Base-by-base conservation (phyloP, 2,329 filamentous ascomycete species). In the Plectosphaerella sp. region DNA sequence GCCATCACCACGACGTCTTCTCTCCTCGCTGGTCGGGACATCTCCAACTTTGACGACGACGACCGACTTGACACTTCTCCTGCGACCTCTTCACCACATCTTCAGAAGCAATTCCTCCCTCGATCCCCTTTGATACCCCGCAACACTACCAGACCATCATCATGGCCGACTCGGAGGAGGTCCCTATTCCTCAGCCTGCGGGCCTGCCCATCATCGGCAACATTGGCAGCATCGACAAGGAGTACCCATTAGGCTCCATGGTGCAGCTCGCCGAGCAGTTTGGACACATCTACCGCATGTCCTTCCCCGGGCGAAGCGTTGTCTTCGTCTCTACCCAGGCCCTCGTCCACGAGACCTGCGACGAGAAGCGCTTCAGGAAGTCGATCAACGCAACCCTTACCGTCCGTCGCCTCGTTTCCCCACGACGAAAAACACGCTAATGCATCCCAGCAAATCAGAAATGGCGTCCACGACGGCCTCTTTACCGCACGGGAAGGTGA, bases 191-290 rank as follows among this genome's bases (percentile, higher is more conserved):
- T n/a, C 54, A 81, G 46, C 86, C 86, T 24, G 75, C 75, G 50
- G 83, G 82, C 3, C 70, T 87, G 52, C 87, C 85, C 1, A 65
- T 90, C 24, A 56, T 90, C 22, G 87, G 87, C 25, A 87, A 90
- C 59, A 63, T 87, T 28, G 70, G 72, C 50, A 83, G 88, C 57
- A 77, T 91, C 56, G 79, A 86, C 53, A 67, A 75, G 0, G 76
- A 78, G n/a, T 72, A 79, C 20, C 80, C 85, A 0, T 63, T 82
- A 3, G 68, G 74, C 20, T 82, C 83, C 22, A 65, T 88, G 18
- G 63, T 67, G 6, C 72, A 77, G 11, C 70, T 90, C 47, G 80
- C 83, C 22, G 79, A 88, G 41, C 81, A 77, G 54, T 88, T 89
- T 68, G 82, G 82, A 35, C 76, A 80, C n/a, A 83, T 87, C 53